phyloP scores from a whole-genome alignment of 768 basidiomycete genomes.

The Psilocybe azurescens region DNA sequence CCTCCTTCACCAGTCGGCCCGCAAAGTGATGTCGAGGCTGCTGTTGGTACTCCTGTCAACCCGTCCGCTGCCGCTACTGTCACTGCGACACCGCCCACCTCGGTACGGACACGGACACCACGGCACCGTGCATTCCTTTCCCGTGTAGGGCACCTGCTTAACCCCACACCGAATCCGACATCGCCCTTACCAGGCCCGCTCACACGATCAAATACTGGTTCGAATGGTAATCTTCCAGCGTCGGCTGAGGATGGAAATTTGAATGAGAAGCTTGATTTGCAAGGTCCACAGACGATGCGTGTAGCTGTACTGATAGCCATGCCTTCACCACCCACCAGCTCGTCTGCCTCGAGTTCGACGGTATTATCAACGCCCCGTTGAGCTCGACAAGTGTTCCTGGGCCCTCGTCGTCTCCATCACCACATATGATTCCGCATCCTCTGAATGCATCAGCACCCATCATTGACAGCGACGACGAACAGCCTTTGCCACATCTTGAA shows the following conservation, averaged over 20 bases:
- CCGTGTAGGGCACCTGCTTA: constrained; percentile 20
- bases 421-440: neutral
- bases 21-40: constrained; percentile 3
- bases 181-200: constrained; percentile 22
- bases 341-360: constrained; percentile 5
- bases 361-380: neutral
- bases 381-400: neutral
- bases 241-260: neutral
- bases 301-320: constrained; percentile 41
- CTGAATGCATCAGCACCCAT: neutral
- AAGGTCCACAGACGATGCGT: constrained; percentile 24
- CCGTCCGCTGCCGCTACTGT: neutral
- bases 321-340: constrained; percentile 26
- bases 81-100: neutral
- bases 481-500: constrained; percentile 36
- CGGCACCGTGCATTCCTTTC: constrained; percentile 18
- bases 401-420: neutral
- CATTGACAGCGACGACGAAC: constrained; percentile 17
- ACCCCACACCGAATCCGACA: constrained; percentile 23
- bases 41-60: neutral
- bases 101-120: neutral
- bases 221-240: constrained; percentile 11
- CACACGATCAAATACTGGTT: constrained; percentile 12
- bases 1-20: neutral
- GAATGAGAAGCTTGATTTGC: constrained; percentile 16